A percentile compares a stretch with the other conserved stretches of the same genome.
phyloP scores from a whole-genome alignment of 1,284 basidiomycete genomes.

The Acaromyces ingoldii region DNA sequence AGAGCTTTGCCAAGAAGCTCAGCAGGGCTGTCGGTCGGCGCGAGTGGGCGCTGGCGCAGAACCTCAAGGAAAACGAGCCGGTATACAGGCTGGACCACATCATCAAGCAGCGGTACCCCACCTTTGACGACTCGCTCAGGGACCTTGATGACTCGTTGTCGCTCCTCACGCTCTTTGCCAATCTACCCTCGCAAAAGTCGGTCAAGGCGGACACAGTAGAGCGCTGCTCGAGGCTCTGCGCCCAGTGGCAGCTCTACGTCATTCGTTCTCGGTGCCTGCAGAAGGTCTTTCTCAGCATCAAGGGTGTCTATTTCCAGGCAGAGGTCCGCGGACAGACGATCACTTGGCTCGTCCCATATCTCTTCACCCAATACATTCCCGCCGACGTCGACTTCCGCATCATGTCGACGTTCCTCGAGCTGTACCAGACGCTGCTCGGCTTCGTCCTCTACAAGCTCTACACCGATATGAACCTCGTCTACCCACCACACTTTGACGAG shows the following conservation, averaged over 20 bases:
- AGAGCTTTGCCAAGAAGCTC: constrained; percentile 96
- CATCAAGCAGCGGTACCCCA: constrained; percentile 96
- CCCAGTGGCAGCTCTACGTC: constrained; percentile 72
- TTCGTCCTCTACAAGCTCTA: constrained; percentile 98
- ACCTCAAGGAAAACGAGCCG: constrained; percentile 76
- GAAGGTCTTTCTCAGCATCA: constrained; percentile 94
- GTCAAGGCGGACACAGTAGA: constrained; percentile 72
- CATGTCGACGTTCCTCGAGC: constrained; percentile 95
- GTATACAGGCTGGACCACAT: constrained; percentile 76
- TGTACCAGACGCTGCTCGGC: constrained; percentile 93
- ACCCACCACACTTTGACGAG: constrained; percentile 84
- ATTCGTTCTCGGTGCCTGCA: constrained; percentile 81
- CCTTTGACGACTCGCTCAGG: constrained; percentile 88
- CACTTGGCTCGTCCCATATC: constrained; percentile 96
- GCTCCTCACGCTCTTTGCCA: constrained; percentile 78
- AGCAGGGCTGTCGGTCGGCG: constrained; percentile 84
- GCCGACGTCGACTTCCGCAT: constrained; percentile 94
- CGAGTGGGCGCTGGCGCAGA: constrained; percentile 93
- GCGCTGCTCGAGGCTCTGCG: constrained; percentile 74
- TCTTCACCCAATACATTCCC: constrained; percentile 93
- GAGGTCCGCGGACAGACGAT: constrained; percentile 87
- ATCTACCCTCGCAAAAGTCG: constrained; percentile 60
- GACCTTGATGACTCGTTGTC: constrained; percentile 97
- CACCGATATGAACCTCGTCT: constrained; percentile 85
- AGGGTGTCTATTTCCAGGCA: constrained; percentile 97